Base-by-base conservation (phyloP, 305 asterid species). In the Ruellia speciosa region DNA sequence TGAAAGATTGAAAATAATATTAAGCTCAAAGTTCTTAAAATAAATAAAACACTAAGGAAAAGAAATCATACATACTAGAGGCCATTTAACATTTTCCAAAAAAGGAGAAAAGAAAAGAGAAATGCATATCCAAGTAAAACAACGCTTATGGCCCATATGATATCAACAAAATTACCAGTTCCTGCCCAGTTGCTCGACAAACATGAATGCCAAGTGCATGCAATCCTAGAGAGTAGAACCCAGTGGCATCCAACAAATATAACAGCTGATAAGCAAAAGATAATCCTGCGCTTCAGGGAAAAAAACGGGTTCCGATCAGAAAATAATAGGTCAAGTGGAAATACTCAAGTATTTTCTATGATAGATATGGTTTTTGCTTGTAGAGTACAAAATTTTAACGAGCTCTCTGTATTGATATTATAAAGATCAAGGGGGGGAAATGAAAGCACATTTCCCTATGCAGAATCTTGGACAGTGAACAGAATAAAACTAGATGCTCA, bases 181-280 rank as follows among this genome's bases (percentile, higher is more conserved):
- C 99, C 73, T 88, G 99, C 46, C 99, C 99, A 60, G 99, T 92
- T 33, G 99, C 96, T 72, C 97, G 94, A 62, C 97, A 92, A 69
- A 92, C 95, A 75, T 92, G 90, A 71, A 92, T 76, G 13, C 90
- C 94, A 63, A 92, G 85, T 52, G 89, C 96, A 71, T 88, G 96
- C 60, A 92, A 75, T 70, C 95, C 97, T 43, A 81, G 59, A 52
- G 81, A 75, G 75, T 82, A 83, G 73, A 80, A 86, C 65, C 88
- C 86, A 50, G 87, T 79, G 58, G 90, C 87, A 70, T 80, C 90
- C 86, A 89, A 70, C 79, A 89, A 73, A 75, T 84, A 92, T 67
- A 92, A 77, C 33, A 92, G 83, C 85, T 92, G 96, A 72, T 92
- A 92, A 56, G 96, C 90, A 81, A 92, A 92, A 28, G 85, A 84